Evolutionary conservation across 768 basidiomycete genomes (phyloP), one percentile per base, ranked within the genome.

Genomic region (Russula sp.): DNA sequence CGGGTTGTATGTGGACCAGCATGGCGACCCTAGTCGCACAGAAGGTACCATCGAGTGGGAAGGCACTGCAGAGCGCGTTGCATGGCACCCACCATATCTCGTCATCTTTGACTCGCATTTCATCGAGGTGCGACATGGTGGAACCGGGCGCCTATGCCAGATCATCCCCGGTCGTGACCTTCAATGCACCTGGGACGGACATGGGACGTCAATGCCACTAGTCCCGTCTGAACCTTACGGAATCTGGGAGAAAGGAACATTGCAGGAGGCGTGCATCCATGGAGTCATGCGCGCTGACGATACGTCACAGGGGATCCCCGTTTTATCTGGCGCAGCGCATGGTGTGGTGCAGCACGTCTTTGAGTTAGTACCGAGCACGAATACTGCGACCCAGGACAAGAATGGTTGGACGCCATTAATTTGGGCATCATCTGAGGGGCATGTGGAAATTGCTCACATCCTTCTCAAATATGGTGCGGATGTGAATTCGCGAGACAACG

Each of bases 1-100:
- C 63, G 94, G 93, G 11, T 79, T 97, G 42, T 96, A 90, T 68
- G 93, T 97, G 34, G 86, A 94, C 73, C 86, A 90, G 39, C 90
- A 93, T 61, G 95, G 95, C n/a, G 85, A 88, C 58, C 90, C 91
- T 1, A 89, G 85, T 67, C 84, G 91, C 34, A 67, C 75, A 7
- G 75, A 81, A 16, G 81, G 83, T 20, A 85, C 85, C 5, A 88
- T 97, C 58, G 95, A 98, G 72, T 98, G 93, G 93, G 95, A 98
- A 72, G 92, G 93, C 18, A 87, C 83, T 0, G 92, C 91, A 0
- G 91, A 94, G 65, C 85, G 84, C 36, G 92, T 91, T 22, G 92
- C 93, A 2, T 86, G 91, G 75, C 93, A 94, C 70, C 83, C 87
- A 48, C 94, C 93, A 1, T 93, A 93, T 69, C 78, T 98, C 50